Evolutionary conservation across 768 basidiomycete species (phyloP), one percentile per base, ranked within the genome.

Genomic region (Tremella mesenterica): DNA sequence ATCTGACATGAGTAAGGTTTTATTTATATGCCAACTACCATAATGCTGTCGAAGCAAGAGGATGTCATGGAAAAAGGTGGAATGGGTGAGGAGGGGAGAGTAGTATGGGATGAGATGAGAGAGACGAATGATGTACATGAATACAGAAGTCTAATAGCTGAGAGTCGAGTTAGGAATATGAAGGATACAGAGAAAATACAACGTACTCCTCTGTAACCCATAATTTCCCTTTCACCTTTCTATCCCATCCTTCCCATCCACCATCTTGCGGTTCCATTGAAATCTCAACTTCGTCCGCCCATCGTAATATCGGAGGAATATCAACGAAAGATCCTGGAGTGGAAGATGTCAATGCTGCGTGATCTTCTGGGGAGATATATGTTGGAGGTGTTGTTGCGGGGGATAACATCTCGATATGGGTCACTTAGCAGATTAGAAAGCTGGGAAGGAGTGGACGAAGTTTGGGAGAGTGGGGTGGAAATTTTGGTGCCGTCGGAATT

Each of bases 121-220:
- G 33, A 52, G 43, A 52, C 36, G 38, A 47, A 51, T 39, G 50
- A 39, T 36, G 33, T 36, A 10, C 33, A 36, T 18, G 33, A 36
- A 36, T 36, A n/a, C n/a, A n/a, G n/a, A n/a, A n/a, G n/a, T n/a
- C n/a, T n/a, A n/a, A n/a, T 18, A 36, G 33, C 14, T 14, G 28
- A 20, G 28, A 23, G 33, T 36, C 12, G 33, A 36, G n/a, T 18
- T 10, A 10, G 33, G 33, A 36, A 12, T 36, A 18, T 36, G 43
- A 21, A 44, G 12, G 43, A 44, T 12, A 23, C 23, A 44, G 21
- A 23, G 21, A 23, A 21, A 23, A 2, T 20, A 20, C 1, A 43
- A 57, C 75, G 41, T 55, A 88, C 92, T 84, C 91, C 65, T 93
- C 90, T 36, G 92, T 80, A 27, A 96, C 78, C 68, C 85, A 92